These are phyloP conservation scores for Lachnellula willkommii DNA, from an alignment of 2,329 filamentous ascomycete genomes.

Conservation along the genomic window DNA sequence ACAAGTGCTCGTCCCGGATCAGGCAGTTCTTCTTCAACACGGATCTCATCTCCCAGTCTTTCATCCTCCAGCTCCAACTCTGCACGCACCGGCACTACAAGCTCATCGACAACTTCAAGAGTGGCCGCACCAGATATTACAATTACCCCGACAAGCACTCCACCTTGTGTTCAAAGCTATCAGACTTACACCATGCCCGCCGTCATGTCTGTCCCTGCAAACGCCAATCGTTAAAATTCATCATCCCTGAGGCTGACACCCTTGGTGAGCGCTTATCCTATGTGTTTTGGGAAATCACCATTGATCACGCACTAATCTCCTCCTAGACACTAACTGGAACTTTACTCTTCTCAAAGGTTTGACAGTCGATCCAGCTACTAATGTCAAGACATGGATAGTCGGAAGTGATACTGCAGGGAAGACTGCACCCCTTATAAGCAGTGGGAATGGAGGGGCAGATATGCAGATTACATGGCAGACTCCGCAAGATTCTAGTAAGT, in stretches of 20 bases:
- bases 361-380: background rate
- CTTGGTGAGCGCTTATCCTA: background rate
- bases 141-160: background rate
- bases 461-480: constrained; percentile 1
- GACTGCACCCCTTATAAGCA: background rate
- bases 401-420: background rate
- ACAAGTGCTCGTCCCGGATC: background rate
- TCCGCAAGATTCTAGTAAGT: background rate
- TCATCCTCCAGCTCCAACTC: too few relatives aligned
- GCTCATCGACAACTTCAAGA: background rate
- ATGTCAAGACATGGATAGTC: background rate
- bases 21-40: background rate
- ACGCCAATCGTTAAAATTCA: constrained; percentile 1
- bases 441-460: background rate
- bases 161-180: constrained; percentile 1
- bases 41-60: too few relatives aligned
- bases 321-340: background rate
- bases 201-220: background rate
- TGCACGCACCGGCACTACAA: too few relatives aligned
- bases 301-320: background rate
- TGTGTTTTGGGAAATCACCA: background rate
- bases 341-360: background rate
- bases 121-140: constrained; percentile 1
- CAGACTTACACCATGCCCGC: constrained; percentile 3
- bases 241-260: background rate